Evolutionary conservation across 768 basidiomycete species (phyloP).

Genomic region (Pleurotus ostreatus): DNA sequence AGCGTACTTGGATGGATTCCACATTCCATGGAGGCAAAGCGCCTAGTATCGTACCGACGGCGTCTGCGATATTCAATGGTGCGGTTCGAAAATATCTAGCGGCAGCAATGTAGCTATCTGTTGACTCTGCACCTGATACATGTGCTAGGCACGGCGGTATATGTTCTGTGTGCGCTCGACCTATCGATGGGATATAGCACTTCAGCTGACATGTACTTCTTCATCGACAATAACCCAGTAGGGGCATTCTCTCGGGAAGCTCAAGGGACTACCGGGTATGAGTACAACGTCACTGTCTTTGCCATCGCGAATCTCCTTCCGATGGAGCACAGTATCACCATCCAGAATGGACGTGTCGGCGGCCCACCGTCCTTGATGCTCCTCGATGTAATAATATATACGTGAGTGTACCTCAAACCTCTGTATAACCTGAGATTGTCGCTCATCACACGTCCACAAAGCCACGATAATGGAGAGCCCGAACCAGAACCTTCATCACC

Average conservation of each 20-base stretch:
- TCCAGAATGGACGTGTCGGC: conserved; percentile 23
- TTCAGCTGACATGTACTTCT: conserved; percentile 25
- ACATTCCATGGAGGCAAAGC: conserved; percentile 9
- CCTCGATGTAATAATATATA: conserved; percentile 24
- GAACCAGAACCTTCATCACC: no score
- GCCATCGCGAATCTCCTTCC: conserved; percentile 17
- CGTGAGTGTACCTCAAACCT: conserved; percentile 15
- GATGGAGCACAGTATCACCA: conserved; percentile 22
- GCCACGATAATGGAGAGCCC: no score
- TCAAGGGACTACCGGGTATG: conserved; percentile 11
- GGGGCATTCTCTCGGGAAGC: conserved; percentile 20
- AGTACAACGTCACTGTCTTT: conserved; percentile 27
- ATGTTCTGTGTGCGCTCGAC: conserved; percentile 36
- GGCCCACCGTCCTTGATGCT: conserved; percentile 22
- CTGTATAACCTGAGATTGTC: no score
- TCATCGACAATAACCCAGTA: conserved; percentile 25
- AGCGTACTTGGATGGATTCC: conserved; percentile 7
- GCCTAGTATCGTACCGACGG: conserved; percentile 11
- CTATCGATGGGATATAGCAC: conserved; percentile 17
- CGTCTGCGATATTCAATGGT: conserved; percentile 32
- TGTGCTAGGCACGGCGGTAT: conserved; percentile 37
- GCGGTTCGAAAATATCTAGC: not conserved
- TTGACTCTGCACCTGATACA: conserved; percentile 1
- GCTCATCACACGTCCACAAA: no score
- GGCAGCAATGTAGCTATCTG: not conserved